These are phyloP conservation scores for Aspergillus funiculosus DNA, from an alignment of 495 filamentous ascomycete species.

Conservation along the genomic window DNA sequence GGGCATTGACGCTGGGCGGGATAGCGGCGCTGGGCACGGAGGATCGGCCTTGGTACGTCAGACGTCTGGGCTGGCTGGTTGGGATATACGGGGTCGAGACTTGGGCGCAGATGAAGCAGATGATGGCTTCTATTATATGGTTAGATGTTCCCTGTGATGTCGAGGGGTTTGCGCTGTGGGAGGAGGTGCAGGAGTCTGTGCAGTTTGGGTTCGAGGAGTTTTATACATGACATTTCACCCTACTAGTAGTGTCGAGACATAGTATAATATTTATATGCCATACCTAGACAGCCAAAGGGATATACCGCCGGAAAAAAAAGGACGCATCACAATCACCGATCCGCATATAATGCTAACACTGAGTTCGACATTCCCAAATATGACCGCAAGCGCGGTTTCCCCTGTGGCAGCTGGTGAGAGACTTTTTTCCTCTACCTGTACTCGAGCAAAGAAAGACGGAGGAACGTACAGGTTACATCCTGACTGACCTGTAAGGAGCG, in stretches of 20 bases:
- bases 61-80: neutral
- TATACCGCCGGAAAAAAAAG: slow-evolving; percentile 6
- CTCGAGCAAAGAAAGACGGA: neutral
- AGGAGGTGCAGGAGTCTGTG: neutral
- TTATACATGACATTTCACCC: too few relatives aligned
- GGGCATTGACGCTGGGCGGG: slow-evolving; percentile 2
- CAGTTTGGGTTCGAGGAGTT: too few relatives aligned
- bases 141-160: neutral
- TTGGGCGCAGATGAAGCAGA: slow-evolving; percentile 2
- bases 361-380: neutral
- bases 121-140: neutral
- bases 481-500: neutral
- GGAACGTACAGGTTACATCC: neutral
- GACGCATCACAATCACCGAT: slow-evolving; percentile 4
- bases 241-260: too few relatives aligned
- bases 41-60: neutral
- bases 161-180: neutral
- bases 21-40: neutral
- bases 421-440: neutral
- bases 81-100: neutral
- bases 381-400: neutral
- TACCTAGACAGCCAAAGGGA: neutral
- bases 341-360: slow-evolving; percentile 3
- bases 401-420: neutral
- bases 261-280: too few relatives aligned